Evolutionary conservation across 768 basidiomycete species (phyloP).

Genomic region (Gymnopilus junonius): DNA sequence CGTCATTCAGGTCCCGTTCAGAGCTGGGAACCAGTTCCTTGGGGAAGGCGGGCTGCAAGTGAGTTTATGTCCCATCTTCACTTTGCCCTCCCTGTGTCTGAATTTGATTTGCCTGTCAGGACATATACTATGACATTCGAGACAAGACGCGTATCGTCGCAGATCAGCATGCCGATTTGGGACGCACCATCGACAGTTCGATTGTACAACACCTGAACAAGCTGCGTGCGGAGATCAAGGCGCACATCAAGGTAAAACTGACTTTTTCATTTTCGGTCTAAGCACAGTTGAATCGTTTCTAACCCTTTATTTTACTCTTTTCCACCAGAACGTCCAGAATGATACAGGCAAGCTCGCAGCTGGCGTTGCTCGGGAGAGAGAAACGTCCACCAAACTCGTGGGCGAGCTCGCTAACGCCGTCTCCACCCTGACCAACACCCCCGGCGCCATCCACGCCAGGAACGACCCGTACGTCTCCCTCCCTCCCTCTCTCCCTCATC

Average conservation of each 20-base stretch:
- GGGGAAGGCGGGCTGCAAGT: conserved; percentile 97
- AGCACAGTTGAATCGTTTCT: background rate
- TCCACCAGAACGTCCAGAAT: conserved; percentile 82
- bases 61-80: conserved; percentile 19
- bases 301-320: background rate
- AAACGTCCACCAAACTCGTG: conserved; percentile 82
- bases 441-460: conserved; percentile 79
- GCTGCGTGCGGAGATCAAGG: conserved; percentile 93
- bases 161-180: conserved; percentile 95
- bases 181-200: conserved; percentile 93
- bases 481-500: background rate
- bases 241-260: conserved; percentile 82
- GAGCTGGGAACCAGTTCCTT: conserved; percentile 94
- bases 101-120: conserved; percentile 45
- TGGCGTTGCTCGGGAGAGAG: conserved; percentile 91
- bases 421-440: conserved; percentile 94
- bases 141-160: conserved; percentile 94
- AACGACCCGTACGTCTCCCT: conserved; percentile 75
- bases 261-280: background rate
- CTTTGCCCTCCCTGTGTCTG: background rate
- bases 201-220: conserved; percentile 99
- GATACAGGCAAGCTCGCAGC: conserved; percentile 93
- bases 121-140: conserved; percentile 90
- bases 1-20: conserved; percentile 97
- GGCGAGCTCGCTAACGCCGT: conserved; percentile 87